phyloP scores from a whole-genome alignment of 164 flowering plant genomes.

The Stephania cephalantha region DNA sequence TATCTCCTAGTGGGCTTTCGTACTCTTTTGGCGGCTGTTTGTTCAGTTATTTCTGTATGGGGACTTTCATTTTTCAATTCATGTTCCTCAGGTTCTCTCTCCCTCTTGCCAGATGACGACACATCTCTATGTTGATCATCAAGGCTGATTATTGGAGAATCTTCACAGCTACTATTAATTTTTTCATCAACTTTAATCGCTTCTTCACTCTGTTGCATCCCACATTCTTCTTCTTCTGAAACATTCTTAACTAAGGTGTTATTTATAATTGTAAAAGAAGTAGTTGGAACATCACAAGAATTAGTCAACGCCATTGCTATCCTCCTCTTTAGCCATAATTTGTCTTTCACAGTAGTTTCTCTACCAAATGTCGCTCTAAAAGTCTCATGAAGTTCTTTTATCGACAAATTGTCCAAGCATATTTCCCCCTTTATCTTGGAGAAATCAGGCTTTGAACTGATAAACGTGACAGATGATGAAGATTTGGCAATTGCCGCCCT shows the following conservation, averaged over 20 bases:
- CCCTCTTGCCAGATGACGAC: conserved; percentile 27
- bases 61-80: conserved; percentile 34
- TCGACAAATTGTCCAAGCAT: conserved; percentile 66
- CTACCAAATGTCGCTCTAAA: conserved; percentile 91
- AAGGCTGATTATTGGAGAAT: conserved; percentile 14
- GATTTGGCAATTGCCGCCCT: conserved; percentile 24
- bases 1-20: conserved; percentile 90
- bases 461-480: conserved; percentile 27
- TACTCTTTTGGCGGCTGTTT: conserved; percentile 59
- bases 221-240: conserved; percentile 20
- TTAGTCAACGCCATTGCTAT: conserved; percentile 86
- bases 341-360: conserved; percentile 86
- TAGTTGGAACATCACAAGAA: conserved; percentile 71
- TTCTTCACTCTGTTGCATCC: conserved; percentile 12
- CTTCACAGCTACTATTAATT: conserved; percentile 18
- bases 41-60: conserved; percentile 35
- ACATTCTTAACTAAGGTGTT: conserved; percentile 38
- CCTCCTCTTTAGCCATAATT: conserved; percentile 91
- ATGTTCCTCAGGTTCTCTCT: conserved; percentile 24
- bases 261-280: conserved; percentile 50
- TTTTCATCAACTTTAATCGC: conserved; percentile 17
- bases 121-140: conserved; percentile 20
- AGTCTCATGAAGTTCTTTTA: conserved; percentile 83
- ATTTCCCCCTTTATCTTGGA: conserved; percentile 57
- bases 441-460: conserved; percentile 49